Evolutionary conservation across 257 asterid species (phyloP).

Genomic region (Plantago elongata): DNA sequence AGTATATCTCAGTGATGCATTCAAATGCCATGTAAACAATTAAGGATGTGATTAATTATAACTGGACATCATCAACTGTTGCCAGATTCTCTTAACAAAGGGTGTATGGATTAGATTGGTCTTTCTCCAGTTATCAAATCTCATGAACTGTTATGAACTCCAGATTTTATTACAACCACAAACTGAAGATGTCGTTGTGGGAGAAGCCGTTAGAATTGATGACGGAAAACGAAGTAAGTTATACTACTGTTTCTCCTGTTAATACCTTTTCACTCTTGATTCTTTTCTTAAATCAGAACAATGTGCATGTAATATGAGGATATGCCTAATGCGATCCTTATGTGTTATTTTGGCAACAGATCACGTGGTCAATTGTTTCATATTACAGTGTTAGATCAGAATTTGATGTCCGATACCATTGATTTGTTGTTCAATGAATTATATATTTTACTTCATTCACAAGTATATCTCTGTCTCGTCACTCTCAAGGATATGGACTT

Average conservation of each 20-base stretch:
- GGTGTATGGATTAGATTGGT: background rate
- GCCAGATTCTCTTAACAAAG: too few relatives aligned
- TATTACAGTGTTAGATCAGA: background rate
- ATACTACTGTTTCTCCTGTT: constrained; percentile 5
- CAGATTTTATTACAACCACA: constrained; percentile 77
- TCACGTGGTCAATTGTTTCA: background rate
- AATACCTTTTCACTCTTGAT: constrained; percentile 12
- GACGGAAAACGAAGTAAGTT: constrained; percentile 68
- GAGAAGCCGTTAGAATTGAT: constrained; percentile 86
- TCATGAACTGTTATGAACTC: constrained; percentile 16
- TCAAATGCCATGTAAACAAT: background rate
- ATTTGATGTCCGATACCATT: background rate
- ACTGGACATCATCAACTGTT: too few relatives aligned
- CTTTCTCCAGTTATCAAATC: constrained; percentile 5
- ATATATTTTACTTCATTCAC: background rate
- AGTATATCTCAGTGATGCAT: background rate
- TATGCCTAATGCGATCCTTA: background rate
- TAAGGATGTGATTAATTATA: too few relatives aligned
- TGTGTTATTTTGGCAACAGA: constrained; percentile 2
- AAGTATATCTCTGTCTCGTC: background rate
- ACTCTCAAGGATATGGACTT: background rate
- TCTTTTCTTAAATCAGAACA: constrained; percentile 3
- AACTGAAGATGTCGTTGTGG: constrained; percentile 72
- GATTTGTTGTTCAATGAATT: constrained; percentile 7
- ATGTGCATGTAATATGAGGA: constrained; percentile 1